Conservation (phyloP, 179 eudicot genomes). For the Dionaea muscipula region DNA sequence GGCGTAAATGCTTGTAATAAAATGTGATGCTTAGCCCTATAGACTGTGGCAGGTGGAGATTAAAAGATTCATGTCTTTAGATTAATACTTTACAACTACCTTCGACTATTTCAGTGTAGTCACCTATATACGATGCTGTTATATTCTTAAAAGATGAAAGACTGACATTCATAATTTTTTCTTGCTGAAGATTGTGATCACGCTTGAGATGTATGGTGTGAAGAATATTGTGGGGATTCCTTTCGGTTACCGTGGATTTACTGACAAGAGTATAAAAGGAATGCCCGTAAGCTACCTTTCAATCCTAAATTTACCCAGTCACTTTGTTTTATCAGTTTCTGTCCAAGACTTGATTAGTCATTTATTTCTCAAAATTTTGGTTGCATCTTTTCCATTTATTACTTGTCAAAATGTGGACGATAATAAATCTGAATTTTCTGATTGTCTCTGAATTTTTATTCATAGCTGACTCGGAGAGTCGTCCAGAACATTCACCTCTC, state of each 20-base stretch:
- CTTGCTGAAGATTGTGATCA: conserved; percentile 72
- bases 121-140: too few relatives aligned
- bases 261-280: conserved; percentile 49
- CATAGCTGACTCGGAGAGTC: conserved; percentile 71
- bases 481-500: conserved; percentile 91
- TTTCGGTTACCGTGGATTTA: conserved; percentile 93
- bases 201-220: conserved; percentile 96
- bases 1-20: too few relatives aligned
- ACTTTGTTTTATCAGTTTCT: background rate
- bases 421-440: conserved; percentile 1
- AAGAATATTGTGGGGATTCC: conserved; percentile 88
- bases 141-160: too few relatives aligned
- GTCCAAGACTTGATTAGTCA: conserved; percentile 1
- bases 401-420: background rate
- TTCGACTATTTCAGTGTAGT: too few relatives aligned
- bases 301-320: background rate
- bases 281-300: conserved; percentile 59
- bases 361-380: conserved; percentile 1
- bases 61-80: too few relatives aligned
- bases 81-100: too few relatives aligned
- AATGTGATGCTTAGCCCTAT: too few relatives aligned
- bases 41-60: too few relatives aligned
- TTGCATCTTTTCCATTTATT: background rate
- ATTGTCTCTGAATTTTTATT: conserved; percentile 1
- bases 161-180: background rate